Conservation (phyloP, 1,139 yeast species). For the Candida sanyaensis region DNA sequence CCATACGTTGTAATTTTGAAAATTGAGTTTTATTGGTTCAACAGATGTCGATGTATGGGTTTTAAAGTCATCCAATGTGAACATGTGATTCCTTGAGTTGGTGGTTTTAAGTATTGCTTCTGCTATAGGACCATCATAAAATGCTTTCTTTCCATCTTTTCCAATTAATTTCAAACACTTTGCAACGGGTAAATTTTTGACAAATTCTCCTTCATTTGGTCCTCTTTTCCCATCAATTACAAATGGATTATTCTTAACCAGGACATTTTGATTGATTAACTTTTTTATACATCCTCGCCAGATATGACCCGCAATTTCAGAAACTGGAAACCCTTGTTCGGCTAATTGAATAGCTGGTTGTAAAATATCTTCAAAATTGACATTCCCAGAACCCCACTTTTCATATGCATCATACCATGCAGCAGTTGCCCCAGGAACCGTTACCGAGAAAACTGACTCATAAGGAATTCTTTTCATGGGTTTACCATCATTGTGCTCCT, state of each 20-base stretch:
- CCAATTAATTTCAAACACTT: conserved; percentile 55
- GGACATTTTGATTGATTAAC: conserved; percentile 39
- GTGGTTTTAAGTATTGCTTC: conserved; percentile 62
- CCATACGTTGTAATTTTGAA: conserved; percentile 53
- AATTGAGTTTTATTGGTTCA: conserved; percentile 57
- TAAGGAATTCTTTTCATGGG: conserved; percentile 44
- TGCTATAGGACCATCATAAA: conserved; percentile 69
- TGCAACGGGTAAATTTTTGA: conserved; percentile 56
- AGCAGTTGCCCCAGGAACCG: conserved; percentile 78
- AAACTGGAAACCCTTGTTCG: conserved; percentile 65
- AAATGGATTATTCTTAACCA: conserved; percentile 37
- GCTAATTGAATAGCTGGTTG: conserved; percentile 75
- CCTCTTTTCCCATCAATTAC: conserved; percentile 32
- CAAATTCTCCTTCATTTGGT: conserved; percentile 64
- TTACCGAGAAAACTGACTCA: conserved; percentile 59
- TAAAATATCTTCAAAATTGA: conserved; percentile 57
- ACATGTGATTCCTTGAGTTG: conserved; percentile 52
- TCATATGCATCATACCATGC: conserved; percentile 74
- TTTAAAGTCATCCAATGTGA: conserved; percentile 56
- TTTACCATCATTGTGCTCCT: conserved; percentile 40
- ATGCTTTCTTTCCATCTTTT: conserved; percentile 60
- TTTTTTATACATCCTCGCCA: conserved; percentile 48
- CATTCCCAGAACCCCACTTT: conserved; percentile 73
- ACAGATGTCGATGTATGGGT: conserved; percentile 60
- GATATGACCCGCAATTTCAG: conserved; percentile 55